Evolutionary conservation across 805 yeast genomes (phyloP), one percentile per base, ranked within the genome.

Genomic region (Maudiozyma turicensis): DNA sequence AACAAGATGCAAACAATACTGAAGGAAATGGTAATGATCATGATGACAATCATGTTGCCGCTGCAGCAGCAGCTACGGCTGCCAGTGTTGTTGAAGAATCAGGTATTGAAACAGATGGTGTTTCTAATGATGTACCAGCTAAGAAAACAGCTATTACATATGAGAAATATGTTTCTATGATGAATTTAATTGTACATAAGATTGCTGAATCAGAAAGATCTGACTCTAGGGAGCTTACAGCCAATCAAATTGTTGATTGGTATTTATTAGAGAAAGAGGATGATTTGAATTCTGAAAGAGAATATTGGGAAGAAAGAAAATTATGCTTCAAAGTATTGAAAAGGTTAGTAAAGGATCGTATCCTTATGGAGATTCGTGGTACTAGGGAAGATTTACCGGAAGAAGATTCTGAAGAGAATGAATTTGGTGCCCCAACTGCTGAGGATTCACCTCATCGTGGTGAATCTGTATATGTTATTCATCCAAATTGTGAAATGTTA

Each of bases 161-260:
- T 64, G 97, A 91, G 61, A 86, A 85, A 64, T 91, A 88, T 65
- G 83, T 85, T 31, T 75, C 81, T 43, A 86, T 90, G 73, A 86
- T 87, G 83, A 86, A 87, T 63, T 66, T 83, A 52, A 72, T 90
- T 54, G 89, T 90, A 30, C 73, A 76, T 47, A 78, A 78, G 57
- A 78, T 84, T 9, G 72, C 78, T n/a, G 78, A 77, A 48, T 76
- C 75, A 50, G 81, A 78, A 50, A 75, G 72, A 34, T 64, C 65
- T 2, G 73, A 69, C 10, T 72, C 76, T 5, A 75, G 72, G 30
- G 96, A 95, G 8, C 68, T 86, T 49, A 78, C 85, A 0, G 83
- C 81, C 4, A 79, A 76, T 6, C 81, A 80, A 37, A 70, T 93
- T 45, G 79, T 82, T n/a, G 82, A 86, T 43, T 86, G 89, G 84